Evolutionary conservation across 164 flowering plant species (phyloP), one percentile per base, ranked within the genome.

Genomic region (Chimonanthus praecox): DNA sequence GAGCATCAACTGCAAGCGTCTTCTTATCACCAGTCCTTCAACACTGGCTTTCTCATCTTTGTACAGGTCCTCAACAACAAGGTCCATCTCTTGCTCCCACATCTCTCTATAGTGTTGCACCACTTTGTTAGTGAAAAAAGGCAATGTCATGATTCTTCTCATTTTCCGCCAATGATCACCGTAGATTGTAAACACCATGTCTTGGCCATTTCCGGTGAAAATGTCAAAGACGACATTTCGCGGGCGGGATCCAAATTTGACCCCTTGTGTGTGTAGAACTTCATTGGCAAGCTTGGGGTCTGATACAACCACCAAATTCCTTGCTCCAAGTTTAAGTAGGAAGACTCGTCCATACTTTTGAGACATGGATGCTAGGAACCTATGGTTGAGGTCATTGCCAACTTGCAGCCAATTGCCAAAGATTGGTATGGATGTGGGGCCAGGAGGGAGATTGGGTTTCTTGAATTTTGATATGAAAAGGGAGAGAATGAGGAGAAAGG

Each of bases 361-460:
- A 0, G 89, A 73, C 73, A 87, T 49, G 68, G 80, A 65, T 50
- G 89, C 83, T 0, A 90, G 82, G 8, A 78, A 68, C 10, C 87
- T 71, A 78, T 90, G 96, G 82, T 87, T 88, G 44, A 89, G 82
- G 73, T 89, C 89, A 74, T 90, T 80, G 45, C 96, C 96, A 8
- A 91, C 92, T 75, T 87, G 94, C 62, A 91, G 88, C 96, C 96
- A 89, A 68, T 88, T 88, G 4, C 96, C 94, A 65, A 90, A 84
- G 16, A 90, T 80, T 0, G 96, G 96, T 47, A 84, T 7, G 20
- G 89, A 67, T 49, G 70, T 16, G 0, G 87, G 92, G 71, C 87
- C 88, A 0, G 96, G 93, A 49, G 92, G 95, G 73, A 81, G 80
- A 49, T 54, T 73, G 71, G 72, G 20, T 9, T 49, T 67, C 46